Percentiles rank a stretch among this genome's conserved stretches.
Conservation (phyloP, 225 moss, liverwort and hornwort genomes). For the Bryum argenteum region DNA sequence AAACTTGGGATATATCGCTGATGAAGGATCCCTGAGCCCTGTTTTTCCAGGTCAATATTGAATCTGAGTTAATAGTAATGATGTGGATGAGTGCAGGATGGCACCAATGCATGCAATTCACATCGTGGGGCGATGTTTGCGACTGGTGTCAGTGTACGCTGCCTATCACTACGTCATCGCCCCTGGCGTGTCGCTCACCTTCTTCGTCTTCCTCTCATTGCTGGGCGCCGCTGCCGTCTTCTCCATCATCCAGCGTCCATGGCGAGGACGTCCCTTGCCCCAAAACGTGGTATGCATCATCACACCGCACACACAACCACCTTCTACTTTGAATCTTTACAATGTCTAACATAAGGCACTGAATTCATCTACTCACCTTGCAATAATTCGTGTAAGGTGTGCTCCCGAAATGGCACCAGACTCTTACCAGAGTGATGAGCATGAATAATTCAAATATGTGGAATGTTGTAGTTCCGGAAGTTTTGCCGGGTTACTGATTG, state of each 20-base stretch:
- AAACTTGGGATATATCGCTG: too few relatives aligned
- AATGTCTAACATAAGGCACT: too few relatives aligned
- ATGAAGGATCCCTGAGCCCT: too few relatives aligned
- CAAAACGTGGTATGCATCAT: conserved; percentile 57
- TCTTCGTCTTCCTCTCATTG: conserved; percentile 76
- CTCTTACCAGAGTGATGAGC: too few relatives aligned
- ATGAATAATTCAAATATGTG: too few relatives aligned
- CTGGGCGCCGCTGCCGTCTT: conserved; percentile 82
- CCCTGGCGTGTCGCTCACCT: conserved; percentile 66
- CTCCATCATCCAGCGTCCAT: conserved; percentile 75
- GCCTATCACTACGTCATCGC: conserved; percentile 77
- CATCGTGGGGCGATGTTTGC: conserved; percentile 73
- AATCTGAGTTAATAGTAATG: too few relatives aligned
- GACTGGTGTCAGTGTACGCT: conserved; percentile 86
- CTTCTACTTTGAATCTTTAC: background rate
- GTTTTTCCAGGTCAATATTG: too few relatives aligned
- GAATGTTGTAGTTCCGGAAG: too few relatives aligned
- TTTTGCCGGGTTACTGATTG: too few relatives aligned
- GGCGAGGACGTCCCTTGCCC: conserved; percentile 83
- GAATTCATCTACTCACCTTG: too few relatives aligned
- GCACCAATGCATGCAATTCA: conserved; percentile 83
- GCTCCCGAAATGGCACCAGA: too few relatives aligned
- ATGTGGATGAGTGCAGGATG: conserved; percentile 46
- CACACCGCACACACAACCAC: background rate
- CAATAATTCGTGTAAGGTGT: too few relatives aligned